Conservation (phyloP, 768 basidiomycete species). For the Lentinula detonsa region DNA sequence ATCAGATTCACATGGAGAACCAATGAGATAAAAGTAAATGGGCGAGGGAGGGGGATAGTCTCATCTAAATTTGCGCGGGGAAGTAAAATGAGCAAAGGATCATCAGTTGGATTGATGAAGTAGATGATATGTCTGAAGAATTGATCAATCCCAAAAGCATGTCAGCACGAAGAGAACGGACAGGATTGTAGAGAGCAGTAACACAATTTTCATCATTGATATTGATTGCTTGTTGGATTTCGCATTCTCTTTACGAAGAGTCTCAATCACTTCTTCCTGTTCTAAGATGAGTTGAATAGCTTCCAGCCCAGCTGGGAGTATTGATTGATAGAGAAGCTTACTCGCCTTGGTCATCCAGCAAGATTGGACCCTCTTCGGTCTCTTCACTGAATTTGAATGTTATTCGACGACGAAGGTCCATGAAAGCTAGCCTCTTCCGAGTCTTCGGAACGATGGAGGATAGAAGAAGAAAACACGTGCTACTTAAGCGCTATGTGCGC, state of each 20-base stretch:
- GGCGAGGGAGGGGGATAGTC: slow-evolving; percentile 34
- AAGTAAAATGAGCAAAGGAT: slow-evolving; percentile 40
- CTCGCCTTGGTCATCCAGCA: slow-evolving; percentile 51
- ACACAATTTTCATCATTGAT: slow-evolving; percentile 30
- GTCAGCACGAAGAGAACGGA: slow-evolving; percentile 21
- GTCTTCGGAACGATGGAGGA: too few species aligned
- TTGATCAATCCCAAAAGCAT: neutral
- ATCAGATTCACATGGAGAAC: slow-evolving; percentile 45
- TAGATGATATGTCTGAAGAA: slow-evolving; percentile 41
- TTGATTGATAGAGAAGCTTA: neutral
- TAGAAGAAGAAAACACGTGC: too few species aligned
- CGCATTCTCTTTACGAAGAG: slow-evolving; percentile 37
- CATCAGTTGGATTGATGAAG: slow-evolving; percentile 30
- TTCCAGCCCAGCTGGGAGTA: neutral
- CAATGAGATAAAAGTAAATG: slow-evolving; percentile 43
- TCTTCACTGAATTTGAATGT: slow-evolving; percentile 34
- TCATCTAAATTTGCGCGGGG: slow-evolving; percentile 19
- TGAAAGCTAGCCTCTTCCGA: slow-evolving; percentile 4
- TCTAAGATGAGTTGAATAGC: slow-evolving; percentile 30
- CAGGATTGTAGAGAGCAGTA: slow-evolving; percentile 42
- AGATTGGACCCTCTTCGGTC: slow-evolving; percentile 18
- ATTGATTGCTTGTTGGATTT: slow-evolving; percentile 35
- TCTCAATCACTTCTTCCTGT: slow-evolving; percentile 53
- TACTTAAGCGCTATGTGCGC: neutral
- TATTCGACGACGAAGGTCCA: slow-evolving; percentile 39